phyloP scores from a whole-genome alignment of 345 rosid species.

The Durio zibethinus region DNA sequence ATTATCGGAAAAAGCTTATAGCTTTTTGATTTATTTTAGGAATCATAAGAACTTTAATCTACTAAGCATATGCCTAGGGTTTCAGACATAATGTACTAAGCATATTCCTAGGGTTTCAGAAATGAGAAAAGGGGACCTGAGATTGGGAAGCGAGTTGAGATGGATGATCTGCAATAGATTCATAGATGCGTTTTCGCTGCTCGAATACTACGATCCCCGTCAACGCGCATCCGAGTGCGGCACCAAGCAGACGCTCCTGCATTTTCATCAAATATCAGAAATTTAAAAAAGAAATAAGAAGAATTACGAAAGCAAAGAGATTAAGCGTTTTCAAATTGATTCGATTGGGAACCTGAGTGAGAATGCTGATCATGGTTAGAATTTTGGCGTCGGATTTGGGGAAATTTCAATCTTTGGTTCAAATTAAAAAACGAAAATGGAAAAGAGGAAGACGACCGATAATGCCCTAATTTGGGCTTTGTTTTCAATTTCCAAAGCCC shows the following conservation, averaged over 20 bases:
- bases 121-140: slow-evolving; percentile 38
- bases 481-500: background rate
- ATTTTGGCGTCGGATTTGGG: background rate
- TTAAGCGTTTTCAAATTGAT: background rate
- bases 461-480: background rate
- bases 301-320: background rate
- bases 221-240: slow-evolving; percentile 56
- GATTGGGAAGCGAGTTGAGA: slow-evolving; percentile 32
- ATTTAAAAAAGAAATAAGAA: background rate
- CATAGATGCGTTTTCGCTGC: slow-evolving; percentile 66
- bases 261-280: slow-evolving; percentile 8
- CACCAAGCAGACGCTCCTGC: slow-evolving; percentile 86
- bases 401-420: background rate
- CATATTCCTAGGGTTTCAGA: slow-evolving; percentile 23
- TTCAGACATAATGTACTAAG: too few species aligned
- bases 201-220: slow-evolving; percentile 55
- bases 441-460: too few species aligned
- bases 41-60: background rate
- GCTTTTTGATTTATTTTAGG: too few species aligned
- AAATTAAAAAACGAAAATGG: background rate
- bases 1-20: background rate
- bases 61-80: too few species aligned
- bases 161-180: slow-evolving; percentile 43
- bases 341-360: slow-evolving; percentile 44
- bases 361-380: slow-evolving; percentile 57